Percentiles rank a stretch among this genome's conserved stretches.
Evolutionary conservation across 2,329 filamentous ascomycete species (phyloP).

Genomic region (Lecanoromycetidae sp.): DNA sequence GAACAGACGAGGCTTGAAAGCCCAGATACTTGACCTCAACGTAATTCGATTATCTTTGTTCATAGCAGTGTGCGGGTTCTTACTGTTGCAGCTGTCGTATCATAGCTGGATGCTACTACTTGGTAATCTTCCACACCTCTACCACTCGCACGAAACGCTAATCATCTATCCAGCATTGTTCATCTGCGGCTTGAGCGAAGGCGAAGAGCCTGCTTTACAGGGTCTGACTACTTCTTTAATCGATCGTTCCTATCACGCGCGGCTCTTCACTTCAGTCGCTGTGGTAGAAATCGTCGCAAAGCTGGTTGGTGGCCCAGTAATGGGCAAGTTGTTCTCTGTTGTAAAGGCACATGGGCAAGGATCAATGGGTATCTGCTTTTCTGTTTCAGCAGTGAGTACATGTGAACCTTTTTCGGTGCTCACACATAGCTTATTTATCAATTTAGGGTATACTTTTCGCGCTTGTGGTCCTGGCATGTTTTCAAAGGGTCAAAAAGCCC

Average conservation of each 20-base stretch:
- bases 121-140: background rate
- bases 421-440: background rate
- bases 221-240: constrained; percentile 13
- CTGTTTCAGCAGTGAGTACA: constrained; percentile 5
- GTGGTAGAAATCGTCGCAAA: constrained; percentile 15
- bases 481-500: constrained; percentile 6
- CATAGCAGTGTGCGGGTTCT: constrained; percentile 11
- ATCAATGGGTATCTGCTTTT: constrained; percentile 11
- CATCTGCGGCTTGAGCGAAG: constrained; percentile 12
- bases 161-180: constrained; percentile 6
- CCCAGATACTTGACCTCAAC: constrained; percentile 12
- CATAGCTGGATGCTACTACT: constrained; percentile 14
- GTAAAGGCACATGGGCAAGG: constrained; percentile 5
- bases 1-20: background rate
- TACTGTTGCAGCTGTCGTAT: constrained; percentile 10
- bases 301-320: constrained; percentile 11
- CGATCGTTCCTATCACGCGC: constrained; percentile 5
- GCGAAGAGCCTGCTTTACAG: constrained; percentile 12
- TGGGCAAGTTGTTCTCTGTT: constrained; percentile 12
- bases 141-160: background rate
- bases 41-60: constrained; percentile 9
- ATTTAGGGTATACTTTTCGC: constrained; percentile 4
- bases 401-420: background rate
- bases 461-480: constrained; percentile 1
- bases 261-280: constrained; percentile 13